phyloP scores from a whole-genome alignment of 2,329 filamentous ascomycete genomes.

The Talaromyces sp. region DNA sequence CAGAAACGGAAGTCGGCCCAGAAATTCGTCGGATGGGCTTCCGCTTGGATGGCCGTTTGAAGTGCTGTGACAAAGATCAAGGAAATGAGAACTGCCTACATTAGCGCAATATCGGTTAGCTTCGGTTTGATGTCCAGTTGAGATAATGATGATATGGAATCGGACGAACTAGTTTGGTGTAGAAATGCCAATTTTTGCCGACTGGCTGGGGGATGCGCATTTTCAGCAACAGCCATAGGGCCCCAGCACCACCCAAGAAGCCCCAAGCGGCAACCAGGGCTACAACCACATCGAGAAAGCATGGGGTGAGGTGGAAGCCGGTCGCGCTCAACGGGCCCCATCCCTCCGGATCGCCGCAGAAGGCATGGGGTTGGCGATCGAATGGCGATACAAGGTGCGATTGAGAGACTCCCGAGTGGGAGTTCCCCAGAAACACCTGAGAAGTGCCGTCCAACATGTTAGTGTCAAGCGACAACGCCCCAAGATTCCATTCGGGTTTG shows the following conservation, averaged over 20 bases:
- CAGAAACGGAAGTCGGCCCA: constrained; percentile 82
- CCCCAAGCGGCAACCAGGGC: constrained; percentile 77
- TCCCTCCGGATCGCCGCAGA: constrained; percentile 88
- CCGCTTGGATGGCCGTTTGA: constrained; percentile 76
- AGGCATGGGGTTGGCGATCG: constrained; percentile 57
- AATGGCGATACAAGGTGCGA: constrained; percentile 29
- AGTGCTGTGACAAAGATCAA: constrained; percentile 69
- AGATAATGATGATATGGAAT: not conserved
- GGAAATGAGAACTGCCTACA: constrained; percentile 64
- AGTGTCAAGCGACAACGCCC: constrained; percentile 26
- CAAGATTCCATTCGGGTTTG: constrained; percentile 22
- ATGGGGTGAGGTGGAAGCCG: constrained; percentile 94
- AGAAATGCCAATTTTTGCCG: constrained; percentile 88
- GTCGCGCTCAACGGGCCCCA: constrained; percentile 91
- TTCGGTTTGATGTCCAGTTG: not conserved
- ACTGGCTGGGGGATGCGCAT: constrained; percentile 69
- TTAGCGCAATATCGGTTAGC: not conserved
- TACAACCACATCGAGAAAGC: constrained; percentile 93
- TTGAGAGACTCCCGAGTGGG: constrained; percentile 30
- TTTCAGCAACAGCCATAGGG: constrained; percentile 77
- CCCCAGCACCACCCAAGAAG: constrained; percentile 72
- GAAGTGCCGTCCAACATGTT: constrained; percentile 40
- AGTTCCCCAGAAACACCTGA: constrained; percentile 37
- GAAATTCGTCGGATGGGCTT: constrained; percentile 70
- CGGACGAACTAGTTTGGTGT: constrained; percentile 76